Base-by-base conservation (phyloP, 495 filamentous ascomycete genomes). In the Neurospora discreta region DNA sequence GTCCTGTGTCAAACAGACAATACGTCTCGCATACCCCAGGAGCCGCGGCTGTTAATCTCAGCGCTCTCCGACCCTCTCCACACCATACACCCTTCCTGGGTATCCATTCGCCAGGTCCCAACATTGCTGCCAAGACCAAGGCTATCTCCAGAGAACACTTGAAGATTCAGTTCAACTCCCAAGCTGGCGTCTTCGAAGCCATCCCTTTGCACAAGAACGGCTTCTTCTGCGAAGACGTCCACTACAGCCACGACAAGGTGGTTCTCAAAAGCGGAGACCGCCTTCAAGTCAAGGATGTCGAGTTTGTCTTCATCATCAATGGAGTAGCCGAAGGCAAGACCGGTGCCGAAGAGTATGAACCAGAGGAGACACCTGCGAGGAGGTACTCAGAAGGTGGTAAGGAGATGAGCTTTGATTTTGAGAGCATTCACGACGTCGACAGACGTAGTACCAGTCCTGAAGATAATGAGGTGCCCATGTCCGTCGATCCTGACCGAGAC, bases 111-210 rank as follows among this genome's bases (percentile, higher is more conserved):
- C 88, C 90, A 1, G 87, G 87, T 7, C 78, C 80, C 33, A 80
- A 83, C 73, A 89, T 89, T 39, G 82, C 86, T 58, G 86, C 85
- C 69, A 87, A 86, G 68, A 89, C 82, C 68, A 91, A 90, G 70
- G 89, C 88, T 33, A 98, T 98, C 42, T 97, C 94, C 7, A 87
- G 95, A 44, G 85, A 91, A 77, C 95, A 99, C 79, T 87, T 94
- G 42, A 90, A 89, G 76, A 94, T 99, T 70, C 81, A 88, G 15
- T 98, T 92, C 79, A 94, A 95, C 75, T 89, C 89, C 72, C 86
- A 89, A 26, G 87, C 86, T 73, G 86, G 89, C 70, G 79, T 90
- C 16, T 99, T 94, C 73, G 90, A 96, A 77, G 88, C 95, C 75
- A 85, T 90, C 44, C 89, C 96, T 4, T 82, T 95, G 75, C 93